phyloP scores from a whole-genome alignment of 176 grass and related monocot genomes.

The Secale cereale region DNA sequence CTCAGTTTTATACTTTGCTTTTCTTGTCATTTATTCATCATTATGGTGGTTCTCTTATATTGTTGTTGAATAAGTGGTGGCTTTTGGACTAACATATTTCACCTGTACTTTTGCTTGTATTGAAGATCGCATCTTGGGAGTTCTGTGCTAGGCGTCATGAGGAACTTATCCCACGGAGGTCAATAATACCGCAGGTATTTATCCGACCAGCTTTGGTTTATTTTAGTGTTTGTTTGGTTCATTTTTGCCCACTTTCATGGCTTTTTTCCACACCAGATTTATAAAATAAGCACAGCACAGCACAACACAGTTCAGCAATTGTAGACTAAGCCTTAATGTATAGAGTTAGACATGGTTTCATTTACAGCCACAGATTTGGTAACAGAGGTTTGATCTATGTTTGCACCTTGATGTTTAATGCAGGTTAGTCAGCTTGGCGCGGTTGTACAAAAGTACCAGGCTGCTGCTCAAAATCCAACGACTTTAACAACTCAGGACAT shows the following conservation, averaged over 20 bases:
- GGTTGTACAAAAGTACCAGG: constrained; percentile 89
- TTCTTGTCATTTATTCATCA: not conserved
- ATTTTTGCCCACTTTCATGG: not conserved
- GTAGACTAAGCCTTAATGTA: not conserved
- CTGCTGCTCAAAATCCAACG: constrained; percentile 60
- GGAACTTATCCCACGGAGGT: constrained; percentile 91
- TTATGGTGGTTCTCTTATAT: constrained; percentile 1
- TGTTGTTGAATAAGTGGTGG: not conserved
- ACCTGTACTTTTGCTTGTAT: constrained; percentile 17
- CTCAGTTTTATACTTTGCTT: constrained; percentile 9
- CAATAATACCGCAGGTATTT: constrained; percentile 84
- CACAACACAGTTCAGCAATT: not conserved
- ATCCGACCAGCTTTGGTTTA: not conserved
- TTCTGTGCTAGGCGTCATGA: constrained; percentile 93
- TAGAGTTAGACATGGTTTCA: not conserved
- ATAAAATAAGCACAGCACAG: not conserved
- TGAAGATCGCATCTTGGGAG: constrained; percentile 93
- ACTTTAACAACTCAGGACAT: constrained; percentile 73
- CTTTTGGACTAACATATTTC: constrained; percentile 10
- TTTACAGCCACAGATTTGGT: not conserved
- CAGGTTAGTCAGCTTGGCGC: constrained; percentile 86
- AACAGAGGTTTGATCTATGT: not conserved
- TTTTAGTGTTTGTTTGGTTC: not conserved
- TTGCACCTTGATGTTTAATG: constrained; percentile 18
- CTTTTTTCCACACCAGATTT: not conserved